phyloP scores from a whole-genome alignment of 768 basidiomycete species.

The Amanita inopinata region DNA sequence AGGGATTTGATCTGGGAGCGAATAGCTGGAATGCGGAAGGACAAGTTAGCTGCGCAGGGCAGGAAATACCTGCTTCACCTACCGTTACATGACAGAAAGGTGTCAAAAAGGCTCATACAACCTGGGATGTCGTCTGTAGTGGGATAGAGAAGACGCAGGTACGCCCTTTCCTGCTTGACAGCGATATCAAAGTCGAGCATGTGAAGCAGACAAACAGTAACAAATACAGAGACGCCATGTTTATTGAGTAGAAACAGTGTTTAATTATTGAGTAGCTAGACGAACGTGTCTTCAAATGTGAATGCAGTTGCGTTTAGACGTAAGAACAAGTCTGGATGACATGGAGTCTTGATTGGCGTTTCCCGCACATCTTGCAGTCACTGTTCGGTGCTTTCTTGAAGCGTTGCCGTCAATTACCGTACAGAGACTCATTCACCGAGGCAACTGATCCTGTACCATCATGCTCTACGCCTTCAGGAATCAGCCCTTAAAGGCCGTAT shows the following conservation, averaged over 20 bases:
- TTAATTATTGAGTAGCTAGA: no score
- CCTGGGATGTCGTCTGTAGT: constrained; percentile 72
- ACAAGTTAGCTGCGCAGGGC: background rate
- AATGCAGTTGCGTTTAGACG: no score
- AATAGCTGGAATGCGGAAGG: constrained; percentile 45
- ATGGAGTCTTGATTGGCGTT: no score
- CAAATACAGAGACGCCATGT: background rate
- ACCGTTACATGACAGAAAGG: constrained; percentile 66
- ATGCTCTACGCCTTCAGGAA: constrained; percentile 25
- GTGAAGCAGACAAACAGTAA: background rate
- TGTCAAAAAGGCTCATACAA: constrained; percentile 70
- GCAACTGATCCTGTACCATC: constrained; percentile 2
- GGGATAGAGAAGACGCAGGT: constrained; percentile 31
- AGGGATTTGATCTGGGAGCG: constrained; percentile 74
- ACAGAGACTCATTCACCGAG: no score
- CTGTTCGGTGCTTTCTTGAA: no score
- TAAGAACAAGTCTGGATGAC: no score
- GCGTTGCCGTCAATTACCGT: no score
- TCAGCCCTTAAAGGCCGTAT: constrained; percentile 43
- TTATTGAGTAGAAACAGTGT: no score
- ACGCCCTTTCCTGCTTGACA: constrained; percentile 59
- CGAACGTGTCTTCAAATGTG: no score
- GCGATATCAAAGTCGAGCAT: constrained; percentile 32
- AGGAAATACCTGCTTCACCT: background rate
- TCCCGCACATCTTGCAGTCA: no score